Evolutionary conservation across 2,329 filamentous ascomycete species (phyloP), one percentile per base, ranked within the genome.

Genomic region (Bimuria novae-zelandiae): DNA sequence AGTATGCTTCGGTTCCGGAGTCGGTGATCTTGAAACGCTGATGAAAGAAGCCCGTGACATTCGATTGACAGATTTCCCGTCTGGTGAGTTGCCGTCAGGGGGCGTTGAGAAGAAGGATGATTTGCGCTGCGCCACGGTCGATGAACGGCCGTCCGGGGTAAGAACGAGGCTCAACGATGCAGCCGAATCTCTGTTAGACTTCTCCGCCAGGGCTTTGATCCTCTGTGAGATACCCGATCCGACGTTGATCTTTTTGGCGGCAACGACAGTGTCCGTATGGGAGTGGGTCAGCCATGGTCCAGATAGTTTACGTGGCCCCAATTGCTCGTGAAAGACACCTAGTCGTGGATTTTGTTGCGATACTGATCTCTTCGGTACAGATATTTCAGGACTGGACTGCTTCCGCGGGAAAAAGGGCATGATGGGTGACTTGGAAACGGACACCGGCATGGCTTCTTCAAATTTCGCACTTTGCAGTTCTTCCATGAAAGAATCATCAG

Each of bases 171-270:
- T 70, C 49, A 63, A 51, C 43, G 60, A 59, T 43, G 62, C 58
- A 44, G 61, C 49, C 17, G 67, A 71, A 67, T 68, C 80, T 75
- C 54, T 87, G 82, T 60, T 79, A 3, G 80, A 80, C 50, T 94
- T 82, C 72, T 91, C 92, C 69, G 96, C 90, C 48, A 99, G 79
- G 6, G 92, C 92, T 74, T 96, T 95, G 72, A 97, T 97, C 36
- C 94, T 88, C 71, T 93, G 90, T 3, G 93, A 95, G 55, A 99
- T 97, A 62, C 90, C 92, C 7, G 89, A 92, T 7, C 91, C 92
- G 21, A 97, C 84, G 65, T 90, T 94, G 60, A 87, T 82, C 71
- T 92, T 95, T 70, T 89, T 91, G 3, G 84, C 79, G 12, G 82
- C 41, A 14, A 60, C 56, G 16, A 62, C 61, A 3, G 63, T 61